phyloP scores from a whole-genome alignment of 495 filamentous ascomycete species.

The Pseudomonodictys pantanalensis region DNA sequence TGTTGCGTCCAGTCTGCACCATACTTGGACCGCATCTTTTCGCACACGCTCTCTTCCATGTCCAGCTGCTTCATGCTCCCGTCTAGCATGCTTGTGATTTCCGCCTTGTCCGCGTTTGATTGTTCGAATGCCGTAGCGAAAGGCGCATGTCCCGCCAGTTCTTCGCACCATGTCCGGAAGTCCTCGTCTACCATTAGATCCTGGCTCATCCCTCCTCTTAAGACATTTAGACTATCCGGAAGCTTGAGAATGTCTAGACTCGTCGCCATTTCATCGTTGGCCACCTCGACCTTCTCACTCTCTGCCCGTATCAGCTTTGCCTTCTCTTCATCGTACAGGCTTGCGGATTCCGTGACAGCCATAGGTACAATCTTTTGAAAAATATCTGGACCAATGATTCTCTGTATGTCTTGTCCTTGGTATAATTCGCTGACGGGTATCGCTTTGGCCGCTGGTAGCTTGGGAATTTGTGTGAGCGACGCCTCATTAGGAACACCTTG shows the following conservation, averaged over 20 bases:
- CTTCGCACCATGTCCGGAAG: conserved; percentile 88
- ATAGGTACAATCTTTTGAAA: conserved; percentile 96
- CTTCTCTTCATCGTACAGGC: conserved; percentile 97
- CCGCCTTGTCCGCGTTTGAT: conserved; percentile 71
- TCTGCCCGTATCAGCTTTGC: conserved; percentile 93
- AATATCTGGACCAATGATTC: conserved; percentile 94
- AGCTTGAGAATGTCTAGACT: conserved; percentile 92
- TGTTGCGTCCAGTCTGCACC: conserved; percentile 96
- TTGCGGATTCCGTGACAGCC: conserved; percentile 93
- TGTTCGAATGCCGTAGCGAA: conserved; percentile 71
- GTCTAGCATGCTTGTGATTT: conserved; percentile 68
- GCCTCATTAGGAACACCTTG: conserved; percentile 84
- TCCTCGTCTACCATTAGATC: conserved; percentile 81
- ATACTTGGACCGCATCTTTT: conserved; percentile 99
- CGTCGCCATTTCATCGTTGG: conserved; percentile 92
- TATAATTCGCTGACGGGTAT: conserved; percentile 97
- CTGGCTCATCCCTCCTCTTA: conserved; percentile 92
- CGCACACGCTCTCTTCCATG: conserved; percentile 95
- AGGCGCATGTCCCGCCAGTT: conserved; percentile 80
- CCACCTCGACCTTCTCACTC: conserved; percentile 83
- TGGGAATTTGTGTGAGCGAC: conserved; percentile 73
- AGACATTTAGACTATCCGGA: conserved; percentile 80
- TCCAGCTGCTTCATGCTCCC: conserved; percentile 82
- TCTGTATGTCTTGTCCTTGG: conserved; percentile 92
- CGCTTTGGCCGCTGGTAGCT: conserved; percentile 94